Conservation (phyloP, 2,329 filamentous ascomycete genomes). For the Calonectria pauciramosa region DNA sequence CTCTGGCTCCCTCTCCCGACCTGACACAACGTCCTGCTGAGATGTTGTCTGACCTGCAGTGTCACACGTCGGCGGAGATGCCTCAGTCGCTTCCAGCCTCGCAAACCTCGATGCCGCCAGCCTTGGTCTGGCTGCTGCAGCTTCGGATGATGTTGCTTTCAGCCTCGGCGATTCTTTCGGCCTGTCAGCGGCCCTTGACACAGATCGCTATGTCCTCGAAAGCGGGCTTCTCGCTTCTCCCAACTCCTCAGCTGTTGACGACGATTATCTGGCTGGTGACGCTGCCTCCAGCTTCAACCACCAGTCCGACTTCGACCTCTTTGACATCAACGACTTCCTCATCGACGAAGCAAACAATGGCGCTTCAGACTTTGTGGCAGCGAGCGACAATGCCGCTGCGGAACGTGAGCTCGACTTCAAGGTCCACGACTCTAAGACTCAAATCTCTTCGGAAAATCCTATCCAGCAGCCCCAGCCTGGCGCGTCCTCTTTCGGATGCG, state of each 20-base stretch:
- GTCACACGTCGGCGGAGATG: conserved; percentile 90
- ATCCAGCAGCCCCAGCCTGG: conserved; percentile 81
- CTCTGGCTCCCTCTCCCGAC: conserved; percentile 74
- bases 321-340: conserved; percentile 70
- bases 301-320: conserved; percentile 58
- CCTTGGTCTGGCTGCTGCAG: conserved; percentile 64
- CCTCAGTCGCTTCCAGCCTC: conserved; percentile 61
- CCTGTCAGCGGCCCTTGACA: conserved; percentile 76
- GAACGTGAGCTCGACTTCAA: conserved; percentile 66
- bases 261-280: conserved; percentile 77
- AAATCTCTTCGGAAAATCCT: conserved; percentile 74
- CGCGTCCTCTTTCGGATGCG: conserved; percentile 81
- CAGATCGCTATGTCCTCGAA: conserved; percentile 84
- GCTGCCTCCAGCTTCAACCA: conserved; percentile 61
- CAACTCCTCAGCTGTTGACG: conserved; percentile 75
- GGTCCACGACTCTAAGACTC: conserved; percentile 71
- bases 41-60: conserved; percentile 99
- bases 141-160: conserved; percentile 74
- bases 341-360: conserved; percentile 63
- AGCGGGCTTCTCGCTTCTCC: conserved; percentile 81
- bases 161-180: conserved; percentile 79
- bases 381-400: conserved; percentile 65
- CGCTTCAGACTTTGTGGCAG: conserved; percentile 63
- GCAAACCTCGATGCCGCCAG: conserved; percentile 55
- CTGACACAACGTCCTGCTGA: conserved; percentile 99